Percentiles rank a stretch among this genome's conserved stretches.
Conservation (phyloP, 139 green algal genomes). For the Pleodorina starrii region DNA sequence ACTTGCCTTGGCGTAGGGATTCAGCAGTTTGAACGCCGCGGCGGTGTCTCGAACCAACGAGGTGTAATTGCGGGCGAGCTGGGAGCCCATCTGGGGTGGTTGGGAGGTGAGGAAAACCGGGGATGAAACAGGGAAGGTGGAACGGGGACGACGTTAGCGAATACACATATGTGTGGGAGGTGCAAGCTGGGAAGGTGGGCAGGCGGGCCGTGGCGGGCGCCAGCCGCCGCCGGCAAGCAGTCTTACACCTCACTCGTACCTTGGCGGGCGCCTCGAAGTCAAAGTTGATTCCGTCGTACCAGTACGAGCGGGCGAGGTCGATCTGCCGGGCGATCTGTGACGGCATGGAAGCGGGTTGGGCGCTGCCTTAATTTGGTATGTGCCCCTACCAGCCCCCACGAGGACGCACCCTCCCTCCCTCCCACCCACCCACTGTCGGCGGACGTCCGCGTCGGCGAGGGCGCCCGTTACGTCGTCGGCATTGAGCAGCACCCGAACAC, state of each 20-base stretch:
- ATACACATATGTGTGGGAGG: no score
- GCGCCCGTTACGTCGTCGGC: constrained; percentile 2
- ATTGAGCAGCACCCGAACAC: constrained; percentile 54
- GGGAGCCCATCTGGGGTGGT: constrained; percentile 30
- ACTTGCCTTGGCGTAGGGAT: constrained; percentile 29
- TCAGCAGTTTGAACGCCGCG: constrained; percentile 8
- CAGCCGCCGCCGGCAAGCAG: no score
- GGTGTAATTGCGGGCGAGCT: constrained; percentile 54
- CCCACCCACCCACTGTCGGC: background rate
- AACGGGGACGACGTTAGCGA: no score
- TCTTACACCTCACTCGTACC: no score
- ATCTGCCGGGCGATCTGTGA: background rate
- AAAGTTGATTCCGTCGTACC: constrained; percentile 77
- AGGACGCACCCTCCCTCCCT: no score
- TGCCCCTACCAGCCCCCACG: no score
- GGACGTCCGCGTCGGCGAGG: background rate
- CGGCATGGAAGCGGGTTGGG: no score
- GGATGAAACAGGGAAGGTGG: no score
- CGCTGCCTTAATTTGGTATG: no score
- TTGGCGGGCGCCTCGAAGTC: constrained; percentile 66
- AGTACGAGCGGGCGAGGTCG: background rate
- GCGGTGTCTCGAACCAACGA: constrained; percentile 23
- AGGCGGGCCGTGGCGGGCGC: no score
- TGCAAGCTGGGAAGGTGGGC: no score
- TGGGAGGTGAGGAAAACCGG: no score